phyloP scores from a whole-genome alignment of 1,284 basidiomycete genomes.

The Leccinum solheimii region DNA sequence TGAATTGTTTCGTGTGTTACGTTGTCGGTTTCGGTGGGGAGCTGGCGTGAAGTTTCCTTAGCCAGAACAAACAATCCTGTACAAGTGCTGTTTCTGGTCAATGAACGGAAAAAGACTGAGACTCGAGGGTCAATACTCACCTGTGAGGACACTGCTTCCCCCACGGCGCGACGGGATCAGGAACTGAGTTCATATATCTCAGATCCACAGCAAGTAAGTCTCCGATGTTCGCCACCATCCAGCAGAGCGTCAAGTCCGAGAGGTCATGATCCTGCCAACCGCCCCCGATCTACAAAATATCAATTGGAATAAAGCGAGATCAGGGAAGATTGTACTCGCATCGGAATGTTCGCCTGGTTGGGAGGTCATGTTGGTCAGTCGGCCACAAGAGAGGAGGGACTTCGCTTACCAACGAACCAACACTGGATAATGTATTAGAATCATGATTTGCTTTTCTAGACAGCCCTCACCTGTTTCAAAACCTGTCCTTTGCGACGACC shows the following conservation, averaged over 20 bases:
- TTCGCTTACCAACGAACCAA: constrained; percentile 62
- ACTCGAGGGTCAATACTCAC: constrained; percentile 42
- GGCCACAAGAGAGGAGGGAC: neutral
- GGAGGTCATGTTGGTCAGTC: neutral
- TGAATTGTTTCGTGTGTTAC: constrained; percentile 63
- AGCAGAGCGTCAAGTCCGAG: constrained; percentile 61
- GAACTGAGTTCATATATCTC: constrained; percentile 50
- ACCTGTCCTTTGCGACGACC: constrained; percentile 56
- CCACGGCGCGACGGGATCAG: constrained; percentile 57
- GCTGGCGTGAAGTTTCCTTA: constrained; percentile 42
- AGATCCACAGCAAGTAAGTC: constrained; percentile 57
- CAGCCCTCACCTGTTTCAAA: constrained; percentile 54
- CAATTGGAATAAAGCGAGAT: constrained; percentile 4
- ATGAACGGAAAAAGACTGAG: neutral
- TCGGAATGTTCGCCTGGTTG: constrained; percentile 59
- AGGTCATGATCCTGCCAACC: constrained; percentile 67
- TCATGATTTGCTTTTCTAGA: neutral
- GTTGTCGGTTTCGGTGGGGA: constrained; percentile 49
- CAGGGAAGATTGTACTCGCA: constrained; percentile 36
- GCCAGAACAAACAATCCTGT: constrained; percentile 55
- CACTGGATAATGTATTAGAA: constrained; percentile 41
- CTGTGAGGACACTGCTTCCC: constrained; percentile 60
- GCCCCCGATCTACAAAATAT: constrained; percentile 56
- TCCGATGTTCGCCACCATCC: constrained; percentile 65
- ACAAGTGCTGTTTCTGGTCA: constrained; percentile 41